Percentiles rank a stretch among this genome's conserved stretches.
Evolutionary conservation across 2,329 filamentous ascomycete species (phyloP).

Genomic region (Aspergillus brasiliensis): DNA sequence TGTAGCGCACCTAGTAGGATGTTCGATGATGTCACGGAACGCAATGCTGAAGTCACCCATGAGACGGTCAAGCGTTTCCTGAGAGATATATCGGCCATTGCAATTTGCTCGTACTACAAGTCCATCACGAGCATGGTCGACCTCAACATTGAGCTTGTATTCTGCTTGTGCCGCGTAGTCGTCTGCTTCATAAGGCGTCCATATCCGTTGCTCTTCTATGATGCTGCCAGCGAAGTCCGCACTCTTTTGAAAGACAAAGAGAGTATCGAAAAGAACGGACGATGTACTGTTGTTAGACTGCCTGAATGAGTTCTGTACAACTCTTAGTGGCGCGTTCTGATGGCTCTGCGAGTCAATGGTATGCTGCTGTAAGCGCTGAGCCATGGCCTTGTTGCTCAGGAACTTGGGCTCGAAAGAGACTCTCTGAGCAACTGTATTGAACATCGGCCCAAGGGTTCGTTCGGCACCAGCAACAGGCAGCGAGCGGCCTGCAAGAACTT

Average conservation of each 20-base stretch:
- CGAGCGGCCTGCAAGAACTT: slow-evolving; percentile 55
- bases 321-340: slow-evolving; percentile 55
- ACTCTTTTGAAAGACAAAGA: slow-evolving; percentile 56
- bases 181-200: slow-evolving; percentile 25
- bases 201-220: slow-evolving; percentile 24
- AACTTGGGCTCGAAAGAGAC: slow-evolving; percentile 36
- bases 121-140: slow-evolving; percentile 28
- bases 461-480: slow-evolving; percentile 52
- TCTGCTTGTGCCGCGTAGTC: slow-evolving; percentile 28
- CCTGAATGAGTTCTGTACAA: slow-evolving; percentile 51
- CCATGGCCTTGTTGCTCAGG: slow-evolving; percentile 43
- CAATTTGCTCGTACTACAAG: slow-evolving; percentile 25
- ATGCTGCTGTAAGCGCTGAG: slow-evolving; percentile 48
- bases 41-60: slow-evolving; percentile 21
- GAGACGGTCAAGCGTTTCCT: slow-evolving; percentile 20
- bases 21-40: slow-evolving; percentile 32
- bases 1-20: slow-evolving; percentile 27
- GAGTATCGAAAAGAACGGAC: slow-evolving; percentile 47
- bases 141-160: slow-evolving; percentile 34
- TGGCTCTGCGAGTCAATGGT: slow-evolving; percentile 49
- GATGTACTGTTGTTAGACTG: slow-evolving; percentile 34
- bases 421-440: slow-evolving; percentile 57
- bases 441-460: slow-evolving; percentile 54
- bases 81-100: slow-evolving; percentile 25
- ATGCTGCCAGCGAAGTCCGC: slow-evolving; percentile 16